These are phyloP conservation scores for Yamadazyma buinensis DNA, from an alignment of 1,139 yeast genomes.

Conservation along the genomic window DNA sequence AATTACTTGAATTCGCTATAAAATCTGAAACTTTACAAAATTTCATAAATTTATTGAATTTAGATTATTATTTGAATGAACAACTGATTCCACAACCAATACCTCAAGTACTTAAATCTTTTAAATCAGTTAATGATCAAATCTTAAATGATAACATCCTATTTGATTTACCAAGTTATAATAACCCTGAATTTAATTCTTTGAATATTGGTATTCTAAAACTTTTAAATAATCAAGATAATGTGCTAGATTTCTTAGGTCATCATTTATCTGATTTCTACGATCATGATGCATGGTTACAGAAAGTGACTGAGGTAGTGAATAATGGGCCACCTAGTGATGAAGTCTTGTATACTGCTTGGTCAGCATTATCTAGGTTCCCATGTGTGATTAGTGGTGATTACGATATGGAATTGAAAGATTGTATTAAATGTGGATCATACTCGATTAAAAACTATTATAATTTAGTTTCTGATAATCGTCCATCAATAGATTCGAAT, in stretches of 20 bases:
- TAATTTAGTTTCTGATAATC: constrained; percentile 15
- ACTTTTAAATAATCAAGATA: constrained; percentile 3
- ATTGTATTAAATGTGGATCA: constrained; percentile 43
- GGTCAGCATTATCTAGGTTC: constrained; percentile 40
- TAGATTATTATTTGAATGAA: constrained; percentile 7
- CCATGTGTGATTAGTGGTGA: constrained; percentile 38
- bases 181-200: constrained; percentile 3
- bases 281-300: constrained; percentile 23
- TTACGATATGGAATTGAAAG: constrained; percentile 21
- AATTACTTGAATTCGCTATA: constrained; percentile 18
- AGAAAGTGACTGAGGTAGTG: constrained; percentile 12
- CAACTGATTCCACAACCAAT: constrained; percentile 3
- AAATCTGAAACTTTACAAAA: constrained; percentile 13
- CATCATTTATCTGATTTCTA: constrained; percentile 3
- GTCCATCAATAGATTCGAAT: constrained; percentile 23
- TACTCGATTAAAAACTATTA: constrained; percentile 20
- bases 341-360: constrained; percentile 22
- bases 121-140: background rate
- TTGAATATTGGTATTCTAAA: constrained; percentile 1
- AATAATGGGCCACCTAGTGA: constrained; percentile 6
- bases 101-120: constrained; percentile 3
- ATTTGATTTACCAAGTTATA: constrained; percentile 1
- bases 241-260: constrained; percentile 6
- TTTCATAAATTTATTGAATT: constrained; percentile 8
- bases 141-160: background rate